A percentile compares a stretch with the other conserved stretches of the same genome.
phyloP scores from a whole-genome alignment of 352 stramenopile genomes.

The Globisporangium takayamanum region DNA sequence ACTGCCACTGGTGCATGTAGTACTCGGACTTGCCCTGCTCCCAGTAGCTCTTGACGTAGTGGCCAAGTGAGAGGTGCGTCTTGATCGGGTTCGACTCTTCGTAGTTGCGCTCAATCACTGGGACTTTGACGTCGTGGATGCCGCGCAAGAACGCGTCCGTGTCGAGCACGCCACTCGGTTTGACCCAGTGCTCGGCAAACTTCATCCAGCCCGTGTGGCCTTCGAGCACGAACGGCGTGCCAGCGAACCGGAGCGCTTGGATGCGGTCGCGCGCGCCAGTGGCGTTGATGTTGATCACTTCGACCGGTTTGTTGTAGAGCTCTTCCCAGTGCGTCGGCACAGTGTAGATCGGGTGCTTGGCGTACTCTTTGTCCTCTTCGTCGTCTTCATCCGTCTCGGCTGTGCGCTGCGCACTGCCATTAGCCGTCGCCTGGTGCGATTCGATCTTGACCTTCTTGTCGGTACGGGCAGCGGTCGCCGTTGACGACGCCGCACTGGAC shows the following conservation, averaged over 20 bases:
- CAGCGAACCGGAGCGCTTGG: constrained; percentile 53
- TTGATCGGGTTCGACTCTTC: constrained; percentile 75
- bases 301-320: constrained; percentile 51
- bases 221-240: constrained; percentile 68
- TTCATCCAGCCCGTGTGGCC: constrained; percentile 56
- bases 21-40: constrained; percentile 72
- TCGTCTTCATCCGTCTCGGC: constrained; percentile 7
- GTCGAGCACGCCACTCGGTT: constrained; percentile 46
- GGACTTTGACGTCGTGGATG: constrained; percentile 75
- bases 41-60: constrained; percentile 83
- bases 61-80: constrained; percentile 51
- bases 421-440: not conserved
- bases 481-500: not conserved
- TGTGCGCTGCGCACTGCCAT: constrained; percentile 3
- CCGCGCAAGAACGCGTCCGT: constrained; percentile 51
- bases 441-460: constrained; percentile 14
- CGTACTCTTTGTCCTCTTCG: constrained; percentile 22
- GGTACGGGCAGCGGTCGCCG: not conserved
- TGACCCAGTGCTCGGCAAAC: constrained; percentile 61
- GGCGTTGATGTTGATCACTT: constrained; percentile 61
- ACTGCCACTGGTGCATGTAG: constrained; percentile 96
- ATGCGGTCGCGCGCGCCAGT: constrained; percentile 46
- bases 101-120: constrained; percentile 74
- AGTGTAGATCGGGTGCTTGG: constrained; percentile 51
- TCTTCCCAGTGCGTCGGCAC: constrained; percentile 70